Evolutionary conservation across 352 stramenopile genomes (phyloP).

Genomic region (Plasmopara halstedii): DNA sequence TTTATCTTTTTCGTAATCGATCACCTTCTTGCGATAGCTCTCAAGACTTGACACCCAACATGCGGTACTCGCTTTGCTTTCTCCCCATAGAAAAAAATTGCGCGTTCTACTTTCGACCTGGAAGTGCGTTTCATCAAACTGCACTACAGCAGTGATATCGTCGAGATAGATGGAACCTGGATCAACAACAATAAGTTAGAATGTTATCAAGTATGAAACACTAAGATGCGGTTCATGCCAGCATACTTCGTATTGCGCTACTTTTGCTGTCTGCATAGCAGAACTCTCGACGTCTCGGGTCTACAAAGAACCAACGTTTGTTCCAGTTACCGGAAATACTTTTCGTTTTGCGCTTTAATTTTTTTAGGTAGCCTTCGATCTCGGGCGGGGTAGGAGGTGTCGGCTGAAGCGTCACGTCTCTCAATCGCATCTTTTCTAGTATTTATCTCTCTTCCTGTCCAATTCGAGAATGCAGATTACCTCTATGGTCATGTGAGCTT

Average conservation of each 20-base stretch:
- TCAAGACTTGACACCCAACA: conserved; percentile 81
- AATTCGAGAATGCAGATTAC: conserved; percentile 20
- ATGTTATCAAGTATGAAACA: not conserved
- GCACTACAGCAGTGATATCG: conserved; percentile 78
- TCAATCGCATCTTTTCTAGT: conserved; percentile 11
- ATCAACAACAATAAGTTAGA: conserved; percentile 2
- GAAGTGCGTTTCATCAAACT: conserved; percentile 83
- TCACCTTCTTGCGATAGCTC: conserved; percentile 62
- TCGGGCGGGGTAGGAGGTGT: conserved; percentile 51
- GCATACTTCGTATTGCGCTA: conserved; percentile 41
- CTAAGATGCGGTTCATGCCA: not conserved
- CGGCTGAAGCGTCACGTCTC: conserved; percentile 21
- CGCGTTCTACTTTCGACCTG: conserved; percentile 75
- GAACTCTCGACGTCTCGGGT: conserved; percentile 65
- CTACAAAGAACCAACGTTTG: conserved; percentile 84
- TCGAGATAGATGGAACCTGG: conserved; percentile 77
- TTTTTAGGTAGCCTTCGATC: conserved; percentile 83
- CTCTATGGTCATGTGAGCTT: no score
- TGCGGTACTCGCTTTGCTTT: conserved; percentile 73
- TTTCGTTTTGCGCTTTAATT: conserved; percentile 82
- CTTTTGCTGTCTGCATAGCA: conserved; percentile 55
- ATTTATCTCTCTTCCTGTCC: not conserved
- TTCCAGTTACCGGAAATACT: conserved; percentile 73
- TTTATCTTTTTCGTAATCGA: conserved; percentile 65
- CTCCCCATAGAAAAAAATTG: conserved; percentile 80